Base-by-base conservation (phyloP, 2,329 filamentous ascomycete species). In the Stagonosporopsis chrysanthemi region DNA sequence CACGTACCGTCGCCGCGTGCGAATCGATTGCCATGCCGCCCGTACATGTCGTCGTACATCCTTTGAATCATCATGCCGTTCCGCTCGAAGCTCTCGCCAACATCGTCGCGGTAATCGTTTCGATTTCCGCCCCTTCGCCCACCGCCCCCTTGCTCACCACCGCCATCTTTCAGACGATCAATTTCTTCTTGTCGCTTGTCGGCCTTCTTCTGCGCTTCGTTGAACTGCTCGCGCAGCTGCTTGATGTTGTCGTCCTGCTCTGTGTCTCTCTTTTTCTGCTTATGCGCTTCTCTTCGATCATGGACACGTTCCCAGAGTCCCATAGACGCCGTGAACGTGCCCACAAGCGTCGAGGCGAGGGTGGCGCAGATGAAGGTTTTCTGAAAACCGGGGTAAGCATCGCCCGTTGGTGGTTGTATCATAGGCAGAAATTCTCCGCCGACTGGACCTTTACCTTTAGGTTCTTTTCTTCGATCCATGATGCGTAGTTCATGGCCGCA, bases 331-430 rank as follows among this genome's bases (percentile, higher is more conserved):
- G 76, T 77, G 61, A 80, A 79, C 15, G 78, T 80, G 41, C 78
- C 77, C 50, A 80, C 71, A 14, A 80, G 69, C n/a, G 78, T 80
- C 2, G 75, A 77, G 26, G 77, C 76, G 12, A 80, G 63, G 14
- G 78, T 80, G 17, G 78, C 78, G 54, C 79, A 72, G 33, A 80
- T 79, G 70, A 80, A 80, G 22, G 75, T 77, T 77, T 79, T 79
- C 76, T 76, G 33, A 33, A 42, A 41, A 33, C 17, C 17, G 15
- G 24, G 42, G 52, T 39, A 40, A 31, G 52, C 39, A 22, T 57
- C 54, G 48, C 38, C 54, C n/a, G 54, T 57, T 12, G 54, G 48
- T 19, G 54, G 54, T 35, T 48, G 45, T 38, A 57, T 57, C 48
- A 48, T 57, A 11, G 54, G 48, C 54, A 57, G 54, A 40, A 57